A percentile compares a stretch with the other conserved stretches of the same genome.
phyloP scores from a whole-genome alignment of 495 filamentous ascomycete species.

The Penicillium ochrochloron region DNA sequence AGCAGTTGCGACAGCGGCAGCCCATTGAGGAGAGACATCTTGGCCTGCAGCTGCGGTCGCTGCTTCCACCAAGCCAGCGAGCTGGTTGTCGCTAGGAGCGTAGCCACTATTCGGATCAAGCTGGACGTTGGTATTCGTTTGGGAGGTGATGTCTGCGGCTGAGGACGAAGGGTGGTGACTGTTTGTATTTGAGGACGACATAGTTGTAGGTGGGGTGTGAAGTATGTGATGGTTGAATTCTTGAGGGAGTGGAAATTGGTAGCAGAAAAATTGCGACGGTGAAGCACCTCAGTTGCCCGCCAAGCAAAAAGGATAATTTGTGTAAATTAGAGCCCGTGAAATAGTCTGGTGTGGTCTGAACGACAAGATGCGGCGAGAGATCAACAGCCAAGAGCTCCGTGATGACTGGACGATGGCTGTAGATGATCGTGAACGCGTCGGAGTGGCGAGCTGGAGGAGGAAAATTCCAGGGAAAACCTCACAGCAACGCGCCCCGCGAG shows the following conservation, averaged over 20 bases:
- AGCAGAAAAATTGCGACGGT: background rate
- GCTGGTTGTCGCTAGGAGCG: slow-evolving; percentile 51
- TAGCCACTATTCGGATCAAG: slow-evolving; percentile 46
- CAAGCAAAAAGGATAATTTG: background rate
- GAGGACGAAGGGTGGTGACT: slow-evolving; percentile 42
- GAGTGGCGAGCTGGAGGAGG: slow-evolving; percentile 2
- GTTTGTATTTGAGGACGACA: slow-evolving; percentile 41
- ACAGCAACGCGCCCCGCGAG: slow-evolving; percentile 22
- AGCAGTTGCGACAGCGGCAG: slow-evolving; percentile 42
- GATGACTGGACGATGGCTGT: background rate
- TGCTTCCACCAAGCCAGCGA: slow-evolving; percentile 58
- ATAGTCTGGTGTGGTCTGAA: background rate
- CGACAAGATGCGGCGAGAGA: background rate
- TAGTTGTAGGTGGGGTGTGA: slow-evolving; percentile 16
- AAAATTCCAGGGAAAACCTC: background rate
- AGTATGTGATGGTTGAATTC: background rate
- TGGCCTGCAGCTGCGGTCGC: slow-evolving; percentile 58
- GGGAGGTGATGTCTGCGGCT: slow-evolving; percentile 33
- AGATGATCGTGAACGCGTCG: background rate
- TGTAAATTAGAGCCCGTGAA: background rate
- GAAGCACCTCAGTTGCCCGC: background rate
- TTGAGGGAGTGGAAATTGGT: too few species aligned
- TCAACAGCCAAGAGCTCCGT: background rate
- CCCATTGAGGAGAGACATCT: slow-evolving; percentile 48
- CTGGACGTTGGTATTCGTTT: slow-evolving; percentile 33